A percentile compares a stretch with the other conserved stretches of the same genome.
These are phyloP conservation scores for Plasmodium relictum DNA, from an alignment of 169 alveolate genomes.

Conservation along the genomic window DNA sequence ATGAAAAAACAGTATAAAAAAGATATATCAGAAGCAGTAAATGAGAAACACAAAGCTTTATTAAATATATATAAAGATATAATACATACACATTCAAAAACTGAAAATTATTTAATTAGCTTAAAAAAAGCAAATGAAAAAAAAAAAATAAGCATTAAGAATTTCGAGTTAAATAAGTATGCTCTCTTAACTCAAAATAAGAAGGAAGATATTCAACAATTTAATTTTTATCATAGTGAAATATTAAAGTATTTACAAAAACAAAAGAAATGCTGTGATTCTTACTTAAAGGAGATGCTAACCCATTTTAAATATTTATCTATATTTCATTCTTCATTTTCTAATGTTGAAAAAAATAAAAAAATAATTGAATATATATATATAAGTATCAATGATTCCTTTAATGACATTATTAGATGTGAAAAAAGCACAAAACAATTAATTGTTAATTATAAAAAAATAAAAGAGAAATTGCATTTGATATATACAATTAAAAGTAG, in stretches of 20 bases:
- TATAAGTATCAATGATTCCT: neutral
- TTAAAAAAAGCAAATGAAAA: slow-evolving; percentile 19
- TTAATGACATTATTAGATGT: slow-evolving; percentile 16
- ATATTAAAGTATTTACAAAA: slow-evolving; percentile 13
- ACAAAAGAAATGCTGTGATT: slow-evolving; percentile 37
- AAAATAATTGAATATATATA: slow-evolving; percentile 4
- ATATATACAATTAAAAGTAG: slow-evolving; percentile 15
- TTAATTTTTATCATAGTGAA: neutral
- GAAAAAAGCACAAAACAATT: slow-evolving; percentile 15
- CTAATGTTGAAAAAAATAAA: neutral
- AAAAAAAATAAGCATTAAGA: neutral
- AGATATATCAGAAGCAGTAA: slow-evolving; percentile 5
- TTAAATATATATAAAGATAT: slow-evolving; percentile 28
- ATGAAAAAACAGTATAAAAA: slow-evolving; percentile 9
- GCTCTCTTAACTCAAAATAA: neutral
- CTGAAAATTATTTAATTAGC: neutral
- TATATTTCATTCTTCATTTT: neutral
- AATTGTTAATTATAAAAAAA: neutral
- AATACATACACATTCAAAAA: neutral
- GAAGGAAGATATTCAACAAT: slow-evolving; percentile 2
- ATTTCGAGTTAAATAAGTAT: slow-evolving; percentile 19
- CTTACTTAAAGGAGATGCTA: slow-evolving; percentile 19
- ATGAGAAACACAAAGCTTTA: slow-evolving; percentile 13
- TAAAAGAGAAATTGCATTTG: slow-evolving; percentile 7
- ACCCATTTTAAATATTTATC: slow-evolving; percentile 15